phyloP scores from a whole-genome alignment of 495 filamentous ascomycete genomes.

The Schizothecium vesticola region DNA sequence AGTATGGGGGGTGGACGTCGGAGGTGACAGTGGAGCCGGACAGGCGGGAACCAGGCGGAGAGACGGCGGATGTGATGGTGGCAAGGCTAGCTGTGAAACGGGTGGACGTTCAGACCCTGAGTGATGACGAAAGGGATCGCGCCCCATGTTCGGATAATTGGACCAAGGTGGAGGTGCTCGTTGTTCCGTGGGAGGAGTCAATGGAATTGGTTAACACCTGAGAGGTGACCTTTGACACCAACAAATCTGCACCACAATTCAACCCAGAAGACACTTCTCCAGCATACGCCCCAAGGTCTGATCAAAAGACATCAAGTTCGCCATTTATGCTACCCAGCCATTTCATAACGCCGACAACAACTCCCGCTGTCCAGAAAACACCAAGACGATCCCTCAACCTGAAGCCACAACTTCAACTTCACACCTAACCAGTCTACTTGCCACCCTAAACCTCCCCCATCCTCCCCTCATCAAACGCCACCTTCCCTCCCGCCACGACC shows the following conservation, averaged over 20 bases:
- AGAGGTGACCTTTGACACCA: background rate
- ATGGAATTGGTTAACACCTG: too few relatives aligned
- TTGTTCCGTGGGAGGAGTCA: background rate
- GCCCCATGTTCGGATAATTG: background rate
- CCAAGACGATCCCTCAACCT: background rate
- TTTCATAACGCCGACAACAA: background rate
- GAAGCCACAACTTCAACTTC: background rate
- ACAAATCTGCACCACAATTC: background rate
- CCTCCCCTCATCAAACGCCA: conserved; percentile 10
- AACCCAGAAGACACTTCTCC: background rate
- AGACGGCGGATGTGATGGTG: background rate
- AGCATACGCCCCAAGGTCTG: background rate
- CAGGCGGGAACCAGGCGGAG: background rate
- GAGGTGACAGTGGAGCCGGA: background rate
- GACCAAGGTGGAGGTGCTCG: background rate
- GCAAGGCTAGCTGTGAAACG: background rate
- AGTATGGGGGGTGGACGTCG: background rate
- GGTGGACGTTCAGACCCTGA: background rate
- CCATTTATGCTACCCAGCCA: background rate
- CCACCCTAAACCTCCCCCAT: background rate
- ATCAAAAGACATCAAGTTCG: background rate
- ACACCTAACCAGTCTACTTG: background rate
- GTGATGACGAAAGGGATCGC: too few relatives aligned
- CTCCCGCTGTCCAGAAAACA: background rate
- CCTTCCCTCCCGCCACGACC: conserved; percentile 4